A percentile compares a stretch with the other conserved stretches of the same genome.
Evolutionary conservation across 2,329 filamentous ascomycete genomes (phyloP).

Genomic region (Trichothecium sympodiale): DNA sequence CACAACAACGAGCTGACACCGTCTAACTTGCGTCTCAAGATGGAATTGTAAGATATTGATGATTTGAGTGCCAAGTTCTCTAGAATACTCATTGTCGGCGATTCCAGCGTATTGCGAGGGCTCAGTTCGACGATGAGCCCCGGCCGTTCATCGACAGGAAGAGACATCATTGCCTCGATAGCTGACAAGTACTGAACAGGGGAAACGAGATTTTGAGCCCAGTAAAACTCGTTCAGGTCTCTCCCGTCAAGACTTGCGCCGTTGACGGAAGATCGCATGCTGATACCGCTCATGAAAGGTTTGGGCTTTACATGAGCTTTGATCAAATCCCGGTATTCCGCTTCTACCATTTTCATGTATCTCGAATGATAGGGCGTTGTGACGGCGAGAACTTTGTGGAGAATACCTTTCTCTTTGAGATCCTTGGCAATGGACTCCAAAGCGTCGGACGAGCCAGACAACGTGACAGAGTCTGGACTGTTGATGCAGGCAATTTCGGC

Average conservation of each 20-base stretch:
- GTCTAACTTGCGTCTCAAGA: conserved; percentile 14
- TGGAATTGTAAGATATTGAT: conserved; percentile 13
- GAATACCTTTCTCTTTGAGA: conserved; percentile 18
- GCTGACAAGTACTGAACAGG: conserved; percentile 32
- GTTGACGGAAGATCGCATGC: conserved; percentile 32
- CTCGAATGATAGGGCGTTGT: conserved; percentile 32
- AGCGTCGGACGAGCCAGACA: conserved; percentile 26
- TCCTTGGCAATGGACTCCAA: conserved; percentile 20
- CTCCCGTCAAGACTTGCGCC: conserved; percentile 13
- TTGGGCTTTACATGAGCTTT: conserved; percentile 2
- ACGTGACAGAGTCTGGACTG: conserved; percentile 29
- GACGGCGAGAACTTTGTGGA: conserved; percentile 24
- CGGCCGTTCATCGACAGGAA: conserved; percentile 15
- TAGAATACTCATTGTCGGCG: conserved; percentile 24
- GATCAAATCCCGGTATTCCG: conserved; percentile 20
- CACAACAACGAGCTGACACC: conserved; percentile 16
- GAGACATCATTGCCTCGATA: conserved; percentile 20
- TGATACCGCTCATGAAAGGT: neutral
- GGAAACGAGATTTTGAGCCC: conserved; percentile 33
- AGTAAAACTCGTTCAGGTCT: conserved; percentile 26
- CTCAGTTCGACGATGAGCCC: conserved; percentile 29
- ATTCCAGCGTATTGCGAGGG: conserved; percentile 23
- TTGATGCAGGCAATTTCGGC: conserved; percentile 32
- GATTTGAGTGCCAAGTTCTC: conserved; percentile 4
- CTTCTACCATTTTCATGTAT: conserved; percentile 27